These are phyloP conservation scores for Aspergillus pseudoterreus DNA, from an alignment of 2,329 filamentous ascomycete genomes.

Conservation along the genomic window DNA sequence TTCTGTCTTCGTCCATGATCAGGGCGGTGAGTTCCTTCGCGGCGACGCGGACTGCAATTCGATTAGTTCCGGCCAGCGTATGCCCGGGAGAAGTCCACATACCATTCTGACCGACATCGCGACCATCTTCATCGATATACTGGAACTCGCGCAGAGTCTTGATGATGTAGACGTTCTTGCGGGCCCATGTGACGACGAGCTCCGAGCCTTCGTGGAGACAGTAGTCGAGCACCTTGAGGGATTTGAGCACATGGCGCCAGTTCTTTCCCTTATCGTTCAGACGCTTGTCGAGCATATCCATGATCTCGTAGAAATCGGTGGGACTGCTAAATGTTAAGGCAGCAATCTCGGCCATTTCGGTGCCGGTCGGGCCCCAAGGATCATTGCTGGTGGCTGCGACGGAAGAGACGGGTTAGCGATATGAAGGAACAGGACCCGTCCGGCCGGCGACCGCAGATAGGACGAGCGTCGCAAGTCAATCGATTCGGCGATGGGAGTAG, in stretches of 20 bases:
- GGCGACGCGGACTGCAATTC: constrained; percentile 73
- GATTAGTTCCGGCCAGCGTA: neutral
- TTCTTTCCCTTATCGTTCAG: constrained; percentile 99
- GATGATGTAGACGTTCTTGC: constrained; percentile 98
- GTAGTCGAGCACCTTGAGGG: constrained; percentile 95
- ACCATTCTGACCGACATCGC: constrained; percentile 97
- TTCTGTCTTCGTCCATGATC: constrained; percentile 86
- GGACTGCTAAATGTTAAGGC: constrained; percentile 96
- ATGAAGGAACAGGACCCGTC: constrained; percentile 4
- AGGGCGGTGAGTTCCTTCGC: constrained; percentile 93
- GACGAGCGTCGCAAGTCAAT: neutral
- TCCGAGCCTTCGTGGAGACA: constrained; percentile 96
- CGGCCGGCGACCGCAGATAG: neutral
- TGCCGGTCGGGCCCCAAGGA: constrained; percentile 95
- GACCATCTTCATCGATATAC: constrained; percentile 91
- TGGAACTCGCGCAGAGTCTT: constrained; percentile 97
- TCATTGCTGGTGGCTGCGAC: constrained; percentile 92
- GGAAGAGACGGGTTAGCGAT: constrained; percentile 3
- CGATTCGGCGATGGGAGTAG: constrained; percentile 2
- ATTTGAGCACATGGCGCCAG: constrained; percentile 97
- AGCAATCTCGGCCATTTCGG: constrained; percentile 98
- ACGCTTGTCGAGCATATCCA: constrained; percentile 99
- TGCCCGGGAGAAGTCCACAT: constrained; percentile 31
- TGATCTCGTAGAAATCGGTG: constrained; percentile 98
- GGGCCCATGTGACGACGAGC: constrained; percentile 93